Percentiles rank a stretch among this genome's conserved stretches.
These are phyloP conservation scores for Colletotrichum sidae DNA, from an alignment of 2,329 filamentous ascomycete species.

Conservation along the genomic window DNA sequence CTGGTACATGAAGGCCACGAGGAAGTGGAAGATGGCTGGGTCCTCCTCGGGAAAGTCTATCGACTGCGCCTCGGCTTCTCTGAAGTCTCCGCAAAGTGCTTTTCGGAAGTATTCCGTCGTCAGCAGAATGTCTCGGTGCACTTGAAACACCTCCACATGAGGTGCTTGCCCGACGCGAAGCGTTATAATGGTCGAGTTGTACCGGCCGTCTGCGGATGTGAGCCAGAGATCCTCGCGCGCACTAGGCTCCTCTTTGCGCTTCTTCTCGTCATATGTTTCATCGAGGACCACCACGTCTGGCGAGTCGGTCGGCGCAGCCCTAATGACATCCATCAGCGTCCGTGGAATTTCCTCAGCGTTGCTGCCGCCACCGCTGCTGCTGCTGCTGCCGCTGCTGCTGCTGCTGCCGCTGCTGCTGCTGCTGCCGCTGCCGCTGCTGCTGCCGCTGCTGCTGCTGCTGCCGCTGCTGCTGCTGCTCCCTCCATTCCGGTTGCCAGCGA, in stretches of 20 bases:
- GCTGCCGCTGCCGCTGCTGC: too few species aligned
- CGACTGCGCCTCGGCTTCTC: conserved; percentile 57
- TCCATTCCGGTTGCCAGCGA: conserved; percentile 4
- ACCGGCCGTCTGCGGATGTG: conserved; percentile 61
- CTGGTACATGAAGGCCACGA: conserved; percentile 64
- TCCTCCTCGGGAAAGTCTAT: conserved; percentile 64
- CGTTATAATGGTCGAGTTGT: conserved; percentile 58
- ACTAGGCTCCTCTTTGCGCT: conserved; percentile 48
- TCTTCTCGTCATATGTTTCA: conserved; percentile 45
- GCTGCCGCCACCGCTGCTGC: conserved; percentile 7
- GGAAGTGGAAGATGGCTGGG: conserved; percentile 62
- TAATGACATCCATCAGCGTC: conserved; percentile 55
- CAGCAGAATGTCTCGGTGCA: conserved; percentile 59
- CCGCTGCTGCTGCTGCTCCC: conserved; percentile 11
- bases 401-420: conserved; percentile 14
- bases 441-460: conserved; percentile 6
- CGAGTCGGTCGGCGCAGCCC: conserved; percentile 49
- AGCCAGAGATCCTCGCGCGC: conserved; percentile 61
- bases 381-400: conserved; percentile 7
- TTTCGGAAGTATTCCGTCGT: conserved; percentile 62
- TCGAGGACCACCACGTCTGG: conserved; percentile 55
- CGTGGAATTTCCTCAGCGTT: conserved; percentile 1
- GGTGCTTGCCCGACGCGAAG: conserved; percentile 55
- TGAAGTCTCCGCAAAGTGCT: conserved; percentile 60
- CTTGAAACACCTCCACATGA: conserved; percentile 59